Percentiles rank a stretch among this genome's conserved stretches.
Conservation (phyloP, 805 yeast genomes). For the Sungouiozyma ichnusensis region DNA sequence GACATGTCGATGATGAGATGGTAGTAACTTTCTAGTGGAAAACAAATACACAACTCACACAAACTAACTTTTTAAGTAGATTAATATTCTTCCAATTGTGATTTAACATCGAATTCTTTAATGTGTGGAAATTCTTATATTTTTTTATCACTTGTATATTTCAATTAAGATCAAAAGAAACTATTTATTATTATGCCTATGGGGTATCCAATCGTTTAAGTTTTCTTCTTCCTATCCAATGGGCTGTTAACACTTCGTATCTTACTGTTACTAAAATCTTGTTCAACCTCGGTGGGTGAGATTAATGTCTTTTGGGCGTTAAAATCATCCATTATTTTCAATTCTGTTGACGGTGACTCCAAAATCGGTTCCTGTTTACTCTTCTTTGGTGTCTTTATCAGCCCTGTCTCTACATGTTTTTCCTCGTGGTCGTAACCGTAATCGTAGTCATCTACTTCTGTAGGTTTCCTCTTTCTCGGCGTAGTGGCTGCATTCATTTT, state of each 20-base stretch:
- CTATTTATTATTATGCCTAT: no score
- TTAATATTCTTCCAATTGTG: not conserved
- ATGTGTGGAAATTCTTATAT: not conserved
- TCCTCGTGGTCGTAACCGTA: constrained; percentile 18
- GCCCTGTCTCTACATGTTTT: constrained; percentile 2
- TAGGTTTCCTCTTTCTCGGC: constrained; percentile 20
- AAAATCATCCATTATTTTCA: not conserved
- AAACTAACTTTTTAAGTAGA: not conserved
- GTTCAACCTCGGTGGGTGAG: not conserved
- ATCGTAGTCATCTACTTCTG: constrained; percentile 23
- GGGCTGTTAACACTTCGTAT: constrained; percentile 13
- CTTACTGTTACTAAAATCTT: constrained; percentile 4
- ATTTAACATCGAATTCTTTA: not conserved
- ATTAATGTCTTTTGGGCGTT: not conserved
- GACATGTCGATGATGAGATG: constrained; percentile 87
- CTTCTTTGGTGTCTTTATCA: constrained; percentile 20
- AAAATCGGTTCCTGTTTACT: constrained; percentile 7
- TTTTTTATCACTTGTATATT: not conserved
- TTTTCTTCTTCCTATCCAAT: not conserved
- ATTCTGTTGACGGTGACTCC: constrained; percentile 7
- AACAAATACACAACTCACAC: not conserved
- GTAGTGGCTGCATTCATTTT: constrained; percentile 8
- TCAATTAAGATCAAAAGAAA: not conserved
- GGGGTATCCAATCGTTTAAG: constrained; percentile 3
- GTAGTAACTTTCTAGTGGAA: constrained; percentile 26